Conservation (phyloP, 2,329 filamentous ascomycete genomes). For the Stemphylium vesicarium region DNA sequence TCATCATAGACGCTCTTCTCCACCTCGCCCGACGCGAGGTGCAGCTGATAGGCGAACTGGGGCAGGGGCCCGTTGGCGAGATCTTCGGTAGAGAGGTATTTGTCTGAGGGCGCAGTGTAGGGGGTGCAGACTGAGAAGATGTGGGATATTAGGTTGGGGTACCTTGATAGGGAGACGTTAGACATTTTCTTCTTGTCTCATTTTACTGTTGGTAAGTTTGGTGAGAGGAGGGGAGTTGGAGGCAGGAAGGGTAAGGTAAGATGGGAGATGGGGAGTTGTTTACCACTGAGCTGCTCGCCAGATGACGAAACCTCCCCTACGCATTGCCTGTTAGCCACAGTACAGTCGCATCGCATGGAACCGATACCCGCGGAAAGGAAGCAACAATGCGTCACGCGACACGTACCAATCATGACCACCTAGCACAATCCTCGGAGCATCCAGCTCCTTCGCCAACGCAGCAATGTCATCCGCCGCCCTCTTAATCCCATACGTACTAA, state of each 20-base stretch:
- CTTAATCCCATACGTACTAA: slow-evolving; percentile 73
- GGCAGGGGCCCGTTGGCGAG: slow-evolving; percentile 64
- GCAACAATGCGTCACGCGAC: too few species aligned
- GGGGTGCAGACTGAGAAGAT: slow-evolving; percentile 82
- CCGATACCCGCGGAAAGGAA: too few species aligned
- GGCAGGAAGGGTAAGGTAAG: too few species aligned
- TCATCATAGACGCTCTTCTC: slow-evolving; percentile 57
- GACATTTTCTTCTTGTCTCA: too few species aligned
- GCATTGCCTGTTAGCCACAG: slow-evolving; percentile 5
- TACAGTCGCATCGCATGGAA: too few species aligned
- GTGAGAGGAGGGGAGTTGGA: too few species aligned
- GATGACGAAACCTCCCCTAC: slow-evolving; percentile 74
- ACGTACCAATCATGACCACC: slow-evolving; percentile 84
- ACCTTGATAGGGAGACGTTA: slow-evolving; percentile 3
- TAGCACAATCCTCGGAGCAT: slow-evolving; percentile 69
- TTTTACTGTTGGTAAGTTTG: too few species aligned
- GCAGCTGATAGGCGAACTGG: slow-evolving; percentile 84
- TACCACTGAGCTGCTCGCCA: slow-evolving; percentile 75
- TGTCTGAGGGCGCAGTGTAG: slow-evolving; percentile 63
- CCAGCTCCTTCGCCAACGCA: slow-evolving; percentile 68
- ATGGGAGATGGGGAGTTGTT: not conserved
- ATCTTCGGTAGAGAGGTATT: slow-evolving; percentile 64
- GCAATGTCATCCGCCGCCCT: slow-evolving; percentile 74
- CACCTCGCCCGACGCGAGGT: slow-evolving; percentile 71
- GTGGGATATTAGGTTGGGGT: slow-evolving; percentile 71